These are phyloP conservation scores for Agrostemma githago DNA, from an alignment of 148 eudicot genomes.

Conservation along the genomic window DNA sequence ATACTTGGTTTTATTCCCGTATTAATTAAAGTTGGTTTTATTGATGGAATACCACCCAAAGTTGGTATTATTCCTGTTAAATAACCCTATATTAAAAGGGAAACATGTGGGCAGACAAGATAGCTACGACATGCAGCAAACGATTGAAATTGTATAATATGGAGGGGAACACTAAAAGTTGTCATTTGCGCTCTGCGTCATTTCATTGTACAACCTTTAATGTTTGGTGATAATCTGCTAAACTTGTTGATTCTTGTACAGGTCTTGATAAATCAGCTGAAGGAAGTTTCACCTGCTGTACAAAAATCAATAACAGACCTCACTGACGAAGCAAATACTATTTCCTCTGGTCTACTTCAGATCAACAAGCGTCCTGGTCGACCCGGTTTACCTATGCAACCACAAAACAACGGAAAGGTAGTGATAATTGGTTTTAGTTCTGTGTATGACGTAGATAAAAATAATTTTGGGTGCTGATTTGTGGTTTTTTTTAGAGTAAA, in stretches of 20 bases:
- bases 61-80: no score
- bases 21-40: no score
- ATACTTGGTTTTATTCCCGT: no score
- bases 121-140: neutral
- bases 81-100: neutral
- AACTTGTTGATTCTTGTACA: constrained; percentile 23
- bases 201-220: neutral
- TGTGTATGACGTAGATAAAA: neutral
- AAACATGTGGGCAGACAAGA: neutral
- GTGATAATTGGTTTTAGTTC: constrained; percentile 35
- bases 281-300: constrained; percentile 84
- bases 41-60: no score
- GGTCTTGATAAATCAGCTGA: constrained; percentile 86
- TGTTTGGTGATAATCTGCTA: neutral
- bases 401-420: constrained; percentile 64
- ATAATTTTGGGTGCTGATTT: constrained; percentile 7
- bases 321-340: constrained; percentile 66
- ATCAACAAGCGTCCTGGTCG: constrained; percentile 40
- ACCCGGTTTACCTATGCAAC: constrained; percentile 57
- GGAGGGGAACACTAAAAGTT: neutral
- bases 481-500: constrained; percentile 6
- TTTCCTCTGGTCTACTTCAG: constrained; percentile 58
- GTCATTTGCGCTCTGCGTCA: constrained; percentile 6
- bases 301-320: constrained; percentile 80
- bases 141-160: neutral